Percentiles rank a stretch among this genome's conserved stretches.
Conservation (phyloP, 148 eudicot genomes). For the Persicaria maculosa region DNA sequence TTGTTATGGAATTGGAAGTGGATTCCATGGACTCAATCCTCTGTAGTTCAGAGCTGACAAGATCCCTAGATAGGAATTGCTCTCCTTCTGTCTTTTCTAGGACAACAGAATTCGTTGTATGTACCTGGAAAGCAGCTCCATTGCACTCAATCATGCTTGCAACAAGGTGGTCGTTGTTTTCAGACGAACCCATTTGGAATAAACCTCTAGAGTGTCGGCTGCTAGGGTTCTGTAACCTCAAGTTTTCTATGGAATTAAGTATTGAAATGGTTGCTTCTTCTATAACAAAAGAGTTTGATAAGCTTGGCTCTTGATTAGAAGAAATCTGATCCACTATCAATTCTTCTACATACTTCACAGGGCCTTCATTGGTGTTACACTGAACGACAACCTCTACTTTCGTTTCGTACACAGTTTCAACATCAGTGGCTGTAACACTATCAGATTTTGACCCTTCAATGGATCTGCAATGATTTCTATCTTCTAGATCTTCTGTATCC, state of each 20-base stretch:
- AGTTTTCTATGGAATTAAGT: conserved; percentile 22
- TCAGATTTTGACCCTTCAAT: conserved; percentile 11
- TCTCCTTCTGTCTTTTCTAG: too few species aligned
- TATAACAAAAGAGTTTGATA: not conserved
- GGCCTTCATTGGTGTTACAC: conserved; percentile 8
- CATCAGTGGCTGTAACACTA: conserved; percentile 3
- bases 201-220: not conserved
- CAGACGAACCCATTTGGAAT: not conserved
- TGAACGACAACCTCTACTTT: not conserved
- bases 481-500: conserved; percentile 14
- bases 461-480: conserved; percentile 9
- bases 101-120: not conserved
- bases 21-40: not conserved
- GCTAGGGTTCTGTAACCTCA: conserved; percentile 17
- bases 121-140: not conserved
- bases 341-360: conserved; percentile 11
- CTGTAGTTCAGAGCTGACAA: not conserved
- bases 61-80: not conserved
- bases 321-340: conserved; percentile 7
- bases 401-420: conserved; percentile 1
- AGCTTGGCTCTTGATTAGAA: not conserved
- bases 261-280: conserved; percentile 8
- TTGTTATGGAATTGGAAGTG: not conserved
- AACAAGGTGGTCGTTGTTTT: not conserved
- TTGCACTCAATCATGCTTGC: not conserved